Evolutionary conservation across 257 asterid species (phyloP).

Genomic region (Catharanthus roseus): DNA sequence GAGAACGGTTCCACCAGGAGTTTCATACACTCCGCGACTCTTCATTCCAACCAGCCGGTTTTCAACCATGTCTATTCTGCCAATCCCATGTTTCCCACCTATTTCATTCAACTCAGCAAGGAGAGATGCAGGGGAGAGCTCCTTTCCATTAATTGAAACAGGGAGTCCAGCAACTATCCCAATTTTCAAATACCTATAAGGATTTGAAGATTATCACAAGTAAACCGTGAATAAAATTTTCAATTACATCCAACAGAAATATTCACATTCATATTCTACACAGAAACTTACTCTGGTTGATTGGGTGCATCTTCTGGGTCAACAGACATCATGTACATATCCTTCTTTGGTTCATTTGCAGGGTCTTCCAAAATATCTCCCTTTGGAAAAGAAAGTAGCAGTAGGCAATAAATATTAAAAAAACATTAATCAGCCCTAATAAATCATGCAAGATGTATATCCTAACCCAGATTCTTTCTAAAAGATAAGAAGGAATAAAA

Average conservation of each 20-base stretch:
- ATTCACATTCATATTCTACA: neutral
- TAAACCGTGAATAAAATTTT: neutral
- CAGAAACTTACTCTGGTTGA: slow-evolving; percentile 65
- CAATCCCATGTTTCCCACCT: slow-evolving; percentile 86
- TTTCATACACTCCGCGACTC: slow-evolving; percentile 94
- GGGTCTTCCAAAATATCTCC: slow-evolving; percentile 97
- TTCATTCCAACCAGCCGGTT: slow-evolving; percentile 92
- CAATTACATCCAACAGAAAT: neutral
- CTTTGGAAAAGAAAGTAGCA: slow-evolving; percentile 24
- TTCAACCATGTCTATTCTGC: slow-evolving; percentile 91
- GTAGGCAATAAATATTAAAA: neutral
- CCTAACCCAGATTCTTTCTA: too few relatives aligned
- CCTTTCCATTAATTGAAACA: slow-evolving; percentile 65
- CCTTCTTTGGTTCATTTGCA: slow-evolving; percentile 83
- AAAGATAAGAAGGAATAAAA: neutral
- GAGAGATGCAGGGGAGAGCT: slow-evolving; percentile 76
- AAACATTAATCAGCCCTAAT: neutral
- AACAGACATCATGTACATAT: slow-evolving; percentile 77
- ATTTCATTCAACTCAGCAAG: slow-evolving; percentile 70
- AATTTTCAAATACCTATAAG: slow-evolving; percentile 58
- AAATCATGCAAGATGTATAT: neutral
- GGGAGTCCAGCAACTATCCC: slow-evolving; percentile 78
- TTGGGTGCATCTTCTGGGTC: slow-evolving; percentile 80
- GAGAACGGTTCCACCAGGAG: slow-evolving; percentile 93
- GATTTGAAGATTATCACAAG: slow-evolving; percentile 1